Evolutionary conservation across 1,284 basidiomycete genomes (phyloP).

Genomic region (Naganishia sp.): DNA sequence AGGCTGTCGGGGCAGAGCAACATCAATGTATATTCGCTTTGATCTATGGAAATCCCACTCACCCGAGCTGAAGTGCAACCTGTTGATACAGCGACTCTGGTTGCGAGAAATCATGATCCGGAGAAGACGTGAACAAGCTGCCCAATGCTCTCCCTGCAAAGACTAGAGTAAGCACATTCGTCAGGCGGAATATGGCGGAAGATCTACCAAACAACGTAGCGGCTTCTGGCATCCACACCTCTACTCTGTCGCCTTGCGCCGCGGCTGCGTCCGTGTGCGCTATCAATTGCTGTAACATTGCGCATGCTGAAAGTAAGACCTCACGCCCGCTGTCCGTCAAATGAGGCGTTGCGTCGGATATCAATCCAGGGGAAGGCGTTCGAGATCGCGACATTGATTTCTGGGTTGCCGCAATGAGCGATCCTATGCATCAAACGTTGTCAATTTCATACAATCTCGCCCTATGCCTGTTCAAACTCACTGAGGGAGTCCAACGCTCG

Average conservation of each 20-base stretch:
- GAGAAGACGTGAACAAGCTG: slow-evolving; percentile 20
- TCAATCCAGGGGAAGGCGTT: not conserved
- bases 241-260: slow-evolving; percentile 28
- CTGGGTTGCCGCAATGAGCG: slow-evolving; percentile 13
- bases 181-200: too few relatives aligned
- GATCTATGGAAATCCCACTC: not conserved
- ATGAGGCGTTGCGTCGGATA: slow-evolving; percentile 6
- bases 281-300: slow-evolving; percentile 25
- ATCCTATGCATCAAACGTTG: not conserved
- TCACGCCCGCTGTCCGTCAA: slow-evolving; percentile 19
- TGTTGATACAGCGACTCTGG: slow-evolving; percentile 27
- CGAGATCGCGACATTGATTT: slow-evolving; percentile 12
- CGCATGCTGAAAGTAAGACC: slow-evolving; percentile 13
- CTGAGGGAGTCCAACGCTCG: slow-evolving; percentile 3
- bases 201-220: slow-evolving; percentile 32
- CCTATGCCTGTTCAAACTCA: not conserved
- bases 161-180: not conserved
- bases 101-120: slow-evolving; percentile 24
- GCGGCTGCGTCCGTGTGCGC: slow-evolving; percentile 21
- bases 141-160: slow-evolving; percentile 16
- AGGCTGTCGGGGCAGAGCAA: not conserved
- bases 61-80: slow-evolving; percentile 22
- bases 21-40: not conserved
- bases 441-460: not conserved
- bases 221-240: slow-evolving; percentile 30